These are phyloP conservation scores for Talaromyces rugulosus DNA, from an alignment of 2,329 filamentous ascomycete species.

Conservation along the genomic window DNA sequence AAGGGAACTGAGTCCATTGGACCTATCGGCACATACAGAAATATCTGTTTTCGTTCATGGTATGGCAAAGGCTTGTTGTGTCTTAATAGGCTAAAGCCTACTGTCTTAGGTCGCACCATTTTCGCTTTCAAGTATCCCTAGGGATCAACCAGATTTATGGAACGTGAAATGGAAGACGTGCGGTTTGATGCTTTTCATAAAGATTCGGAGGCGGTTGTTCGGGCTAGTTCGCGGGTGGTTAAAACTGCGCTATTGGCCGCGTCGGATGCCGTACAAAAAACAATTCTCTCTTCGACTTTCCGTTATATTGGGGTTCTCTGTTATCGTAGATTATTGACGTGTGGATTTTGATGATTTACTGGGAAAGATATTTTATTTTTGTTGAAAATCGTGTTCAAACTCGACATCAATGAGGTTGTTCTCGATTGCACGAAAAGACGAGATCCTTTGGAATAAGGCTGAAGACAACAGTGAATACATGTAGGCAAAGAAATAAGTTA, in stretches of 20 bases:
- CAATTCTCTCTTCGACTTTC: background rate
- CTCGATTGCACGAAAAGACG: background rate
- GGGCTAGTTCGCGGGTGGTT: background rate
- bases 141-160: background rate
- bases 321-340: background rate
- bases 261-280: constrained; percentile 24
- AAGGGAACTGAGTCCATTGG: background rate
- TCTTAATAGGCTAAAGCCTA: background rate
- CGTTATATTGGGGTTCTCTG: background rate
- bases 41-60: constrained; percentile 44
- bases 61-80: constrained; percentile 19
- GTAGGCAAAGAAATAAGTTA: background rate
- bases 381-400: background rate
- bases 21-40: constrained; percentile 48
- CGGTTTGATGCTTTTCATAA: background rate
- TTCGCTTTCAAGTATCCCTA: background rate
- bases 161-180: background rate
- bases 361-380: background rate
- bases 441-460: background rate
- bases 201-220: background rate
- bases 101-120: background rate
- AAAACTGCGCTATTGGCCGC: constrained; percentile 34
- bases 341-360: background rate
- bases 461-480: background rate
- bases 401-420: background rate